Conservation (phyloP, 768 basidiomycete species). For the Cubamyces lactineus region DNA sequence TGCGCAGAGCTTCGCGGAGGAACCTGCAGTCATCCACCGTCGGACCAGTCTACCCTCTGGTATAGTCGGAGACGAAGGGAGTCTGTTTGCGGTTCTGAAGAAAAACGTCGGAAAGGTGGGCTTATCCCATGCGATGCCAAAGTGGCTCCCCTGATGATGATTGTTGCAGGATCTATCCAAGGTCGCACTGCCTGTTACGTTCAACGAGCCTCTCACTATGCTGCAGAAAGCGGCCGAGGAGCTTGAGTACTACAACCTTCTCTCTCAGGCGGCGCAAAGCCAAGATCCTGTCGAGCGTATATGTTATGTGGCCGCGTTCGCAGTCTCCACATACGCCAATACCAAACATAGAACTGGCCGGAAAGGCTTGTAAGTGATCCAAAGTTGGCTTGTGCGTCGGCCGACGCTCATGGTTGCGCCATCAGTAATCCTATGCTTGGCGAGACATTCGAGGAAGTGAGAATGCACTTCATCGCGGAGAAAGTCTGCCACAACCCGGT, state of each 20-base stretch:
- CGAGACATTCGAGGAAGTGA: slow-evolving; percentile 84
- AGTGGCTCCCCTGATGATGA: slow-evolving; percentile 9
- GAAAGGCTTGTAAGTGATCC: slow-evolving; percentile 77
- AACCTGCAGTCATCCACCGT: slow-evolving; percentile 42
- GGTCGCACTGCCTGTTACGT: slow-evolving; percentile 84
- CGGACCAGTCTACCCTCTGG: slow-evolving; percentile 64
- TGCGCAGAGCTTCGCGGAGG: slow-evolving; percentile 14
- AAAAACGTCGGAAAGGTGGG: slow-evolving; percentile 87
- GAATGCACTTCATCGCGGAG: slow-evolving; percentile 84
- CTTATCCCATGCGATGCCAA: slow-evolving; percentile 12
- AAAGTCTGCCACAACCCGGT: slow-evolving; percentile 88
- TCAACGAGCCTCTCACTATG: slow-evolving; percentile 87
- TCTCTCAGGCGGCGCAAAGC: slow-evolving; percentile 64
- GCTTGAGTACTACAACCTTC: slow-evolving; percentile 72
- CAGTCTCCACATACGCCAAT: slow-evolving; percentile 82
- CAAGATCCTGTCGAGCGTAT: slow-evolving; percentile 68
- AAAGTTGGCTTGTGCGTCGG: background rate
- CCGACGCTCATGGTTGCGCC: slow-evolving; percentile 1
- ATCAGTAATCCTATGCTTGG: slow-evolving; percentile 83
- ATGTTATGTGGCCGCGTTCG: slow-evolving; percentile 81
- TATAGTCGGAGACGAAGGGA: slow-evolving; percentile 74
- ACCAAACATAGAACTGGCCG: slow-evolving; percentile 79
- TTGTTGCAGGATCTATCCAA: slow-evolving; percentile 71
- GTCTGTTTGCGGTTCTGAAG: slow-evolving; percentile 79
- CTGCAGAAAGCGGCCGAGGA: slow-evolving; percentile 85